Percentiles rank a stretch among this genome's conserved stretches.
Evolutionary conservation across 2,329 filamentous ascomycete genomes (phyloP).

Genomic region (Trichocomaceae sp.): DNA sequence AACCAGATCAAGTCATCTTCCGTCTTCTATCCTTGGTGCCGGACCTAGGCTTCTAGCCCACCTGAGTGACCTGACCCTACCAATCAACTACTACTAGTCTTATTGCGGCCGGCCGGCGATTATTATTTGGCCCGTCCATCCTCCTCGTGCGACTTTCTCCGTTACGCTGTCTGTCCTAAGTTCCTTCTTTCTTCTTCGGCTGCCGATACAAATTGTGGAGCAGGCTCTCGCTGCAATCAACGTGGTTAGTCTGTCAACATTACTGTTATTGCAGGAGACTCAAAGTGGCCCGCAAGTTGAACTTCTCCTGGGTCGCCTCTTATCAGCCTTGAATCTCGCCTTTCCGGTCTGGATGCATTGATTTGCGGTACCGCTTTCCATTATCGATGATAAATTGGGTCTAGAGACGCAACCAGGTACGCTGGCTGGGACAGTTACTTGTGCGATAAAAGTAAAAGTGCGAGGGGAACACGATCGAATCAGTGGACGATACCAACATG

Average conservation of each 20-base stretch:
- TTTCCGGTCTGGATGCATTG: slow-evolving; percentile 3
- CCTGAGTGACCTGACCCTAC: too few relatives aligned
- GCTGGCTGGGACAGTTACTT: slow-evolving; percentile 15
- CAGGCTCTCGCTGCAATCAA: slow-evolving; percentile 4
- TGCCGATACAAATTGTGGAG: not conserved
- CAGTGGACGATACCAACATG: slow-evolving; percentile 23
- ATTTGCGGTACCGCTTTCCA: slow-evolving; percentile 3
- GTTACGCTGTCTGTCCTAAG: not conserved
- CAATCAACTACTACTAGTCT: not conserved
- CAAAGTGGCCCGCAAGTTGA: not conserved
- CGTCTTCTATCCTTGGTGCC: not conserved
- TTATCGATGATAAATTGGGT: slow-evolving; percentile 9
- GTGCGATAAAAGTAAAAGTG: slow-evolving; percentile 3
- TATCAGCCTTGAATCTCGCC: not conserved
- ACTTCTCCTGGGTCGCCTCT: not conserved
- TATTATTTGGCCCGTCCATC: slow-evolving; percentile 1
- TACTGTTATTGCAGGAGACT: not conserved
- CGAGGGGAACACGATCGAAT: slow-evolving; percentile 8
- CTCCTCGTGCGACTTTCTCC: not conserved
- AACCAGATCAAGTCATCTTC: slow-evolving; percentile 1
- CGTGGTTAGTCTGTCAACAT: not conserved
- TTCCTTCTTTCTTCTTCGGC: not conserved
- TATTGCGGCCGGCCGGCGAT: slow-evolving; percentile 2
- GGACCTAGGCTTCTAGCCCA: not conserved
- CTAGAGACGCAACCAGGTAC: slow-evolving; percentile 8